Percentiles rank a stretch among this genome's conserved stretches.
Conservation (phyloP, 129 eudicot species). For the Flaveria sonorensis region DNA sequence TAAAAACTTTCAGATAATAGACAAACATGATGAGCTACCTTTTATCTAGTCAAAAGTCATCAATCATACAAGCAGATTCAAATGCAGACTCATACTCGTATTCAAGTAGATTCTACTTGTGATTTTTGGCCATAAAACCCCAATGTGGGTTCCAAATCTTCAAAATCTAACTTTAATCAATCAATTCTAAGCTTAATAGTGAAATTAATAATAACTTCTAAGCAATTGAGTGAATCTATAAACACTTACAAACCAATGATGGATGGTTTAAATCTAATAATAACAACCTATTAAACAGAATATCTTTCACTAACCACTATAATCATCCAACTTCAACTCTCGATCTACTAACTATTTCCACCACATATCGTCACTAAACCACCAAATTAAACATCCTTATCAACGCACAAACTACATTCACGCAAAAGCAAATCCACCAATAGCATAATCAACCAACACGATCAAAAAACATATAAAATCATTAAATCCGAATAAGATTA, state of each 20-base stretch:
- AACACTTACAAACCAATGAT: background rate
- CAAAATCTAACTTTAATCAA: background rate
- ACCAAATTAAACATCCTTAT: background rate
- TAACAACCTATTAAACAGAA: background rate
- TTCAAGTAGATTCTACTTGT: background rate
- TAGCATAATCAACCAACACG: background rate
- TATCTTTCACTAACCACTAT: background rate
- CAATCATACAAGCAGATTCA: background rate
- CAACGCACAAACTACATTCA: background rate
- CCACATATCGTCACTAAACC: background rate
- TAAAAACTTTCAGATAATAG: background rate
- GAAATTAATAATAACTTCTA: background rate
- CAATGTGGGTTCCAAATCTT: background rate
- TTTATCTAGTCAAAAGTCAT: background rate
- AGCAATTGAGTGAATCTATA: background rate
- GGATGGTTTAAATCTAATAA: background rate
- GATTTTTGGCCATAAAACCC: background rate
- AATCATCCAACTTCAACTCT: conserved; percentile 6
- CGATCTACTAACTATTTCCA: background rate
- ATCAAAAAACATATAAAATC: background rate
- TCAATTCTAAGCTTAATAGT: background rate
- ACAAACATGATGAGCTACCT: background rate
- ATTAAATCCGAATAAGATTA: background rate
- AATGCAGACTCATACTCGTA: background rate
- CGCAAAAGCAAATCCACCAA: conserved; percentile 17